Evolutionary conservation across 2,329 filamentous ascomycete species (phyloP), one percentile per base, ranked within the genome.

Genomic region (Rhinocladiella mackenziei): DNA sequence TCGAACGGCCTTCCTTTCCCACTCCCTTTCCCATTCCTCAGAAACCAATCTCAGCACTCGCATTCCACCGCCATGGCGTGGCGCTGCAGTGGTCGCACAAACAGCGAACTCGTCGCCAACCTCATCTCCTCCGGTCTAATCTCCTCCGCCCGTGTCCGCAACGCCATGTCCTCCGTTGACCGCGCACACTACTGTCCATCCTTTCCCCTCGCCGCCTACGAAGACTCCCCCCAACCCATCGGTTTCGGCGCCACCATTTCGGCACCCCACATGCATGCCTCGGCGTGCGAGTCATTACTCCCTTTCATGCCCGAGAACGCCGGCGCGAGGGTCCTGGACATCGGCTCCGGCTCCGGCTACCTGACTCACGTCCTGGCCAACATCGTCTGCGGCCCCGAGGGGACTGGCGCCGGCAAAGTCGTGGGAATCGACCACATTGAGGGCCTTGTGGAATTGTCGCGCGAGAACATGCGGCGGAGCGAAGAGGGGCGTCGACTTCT

Each of bases 101-200:
- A 97, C 64, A 66, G 69, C 29, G 81, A 81, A 44, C 75, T 98
- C 36, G 73, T 97, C 50, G 76, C 83, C 56, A 95, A 95, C 62
- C 74, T 98, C 45, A 81, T 72, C 62, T 73, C 68, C 29, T 79
- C 85, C 57, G 76, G 76, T 2, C 72, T 97, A 40, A 89, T 97
- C 55, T 82, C 74, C n/a, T 77, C 81, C 50, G 67, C 77, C 3
- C 70, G 75, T 17, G 86, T 94, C 23, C 85, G 83, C 58, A 73
- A 78, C n/a, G 89, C 91, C 43, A 94, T 97, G 73, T 68, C 85
- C 33, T 43, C 89, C 83, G 88, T 97, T 61, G 91, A 98, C 66
- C 80, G 92, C 50, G 89, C 78, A 0, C 78, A 97, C 66, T 97
- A 91, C 67, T 52, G 49, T 15, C 50, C 55, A 1, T 50, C 42